Base-by-base conservation (phyloP, 495 filamentous ascomycete genomes). In the Podospora didyma region DNA sequence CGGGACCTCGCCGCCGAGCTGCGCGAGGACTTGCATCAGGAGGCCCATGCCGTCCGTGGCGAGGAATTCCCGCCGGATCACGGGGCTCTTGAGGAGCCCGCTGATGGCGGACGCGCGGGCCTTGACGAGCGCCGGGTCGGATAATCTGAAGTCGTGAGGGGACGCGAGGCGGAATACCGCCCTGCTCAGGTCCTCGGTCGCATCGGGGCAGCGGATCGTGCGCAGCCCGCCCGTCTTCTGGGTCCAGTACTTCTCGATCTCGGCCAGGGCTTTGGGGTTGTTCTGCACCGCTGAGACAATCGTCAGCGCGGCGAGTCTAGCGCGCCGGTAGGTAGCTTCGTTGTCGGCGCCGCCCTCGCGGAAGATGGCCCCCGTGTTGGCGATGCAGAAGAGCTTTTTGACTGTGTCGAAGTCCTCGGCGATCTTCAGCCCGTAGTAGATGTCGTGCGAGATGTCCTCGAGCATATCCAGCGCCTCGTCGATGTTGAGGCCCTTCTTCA, bases 341-440 rank as follows among this genome's bases (percentile, higher is more conserved):
- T 57, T 19, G 26, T 53, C 39, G 3, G 23, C 26, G 28, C 35
- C 46, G 24, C 45, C 58, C 42, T 46, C 47, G 53, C 22, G 28
- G 53, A 59, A 50, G 17, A 60, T 49, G 28, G 61, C 62, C 34
- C 51, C 6, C 4, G 57, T 24, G 50, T 62, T 68, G 51, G 74
- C 67, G 7, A 77, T 71, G 51, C 74, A 74, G 53, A 81, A 63
- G 3, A 83, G 70, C 11, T 68, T 63, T 41, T 69, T 72, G 10
- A 80, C 54, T 4, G 74, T 73, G n/a, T 69, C 69, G 4, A 65
- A 54, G 56, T 84, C 77, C 46, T 79, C 73, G 19, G 79, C 68
- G 46, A 88, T 75, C 58, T 83, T 80, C 7, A 84, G 69, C n/a
- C 86, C 86, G 72, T 85, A 88, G 72, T 87, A 86, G 59, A 86